Conservation (phyloP, 805 yeast genomes). For the Saturnispora galanensis region DNA sequence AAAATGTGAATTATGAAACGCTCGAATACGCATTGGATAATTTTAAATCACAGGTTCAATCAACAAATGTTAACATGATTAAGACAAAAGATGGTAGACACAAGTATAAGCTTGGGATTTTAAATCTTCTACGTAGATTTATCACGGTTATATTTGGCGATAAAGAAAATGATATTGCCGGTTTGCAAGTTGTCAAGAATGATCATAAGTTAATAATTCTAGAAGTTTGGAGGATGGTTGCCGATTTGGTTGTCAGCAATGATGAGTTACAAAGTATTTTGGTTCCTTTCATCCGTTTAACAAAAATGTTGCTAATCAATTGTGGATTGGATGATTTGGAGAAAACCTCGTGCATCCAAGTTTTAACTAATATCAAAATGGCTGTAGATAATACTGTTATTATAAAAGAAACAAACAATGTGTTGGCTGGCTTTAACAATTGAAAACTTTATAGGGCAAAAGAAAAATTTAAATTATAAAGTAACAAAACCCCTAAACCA, state of each 20-base stretch:
- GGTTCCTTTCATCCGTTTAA: constrained; percentile 32
- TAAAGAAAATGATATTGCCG: not conserved
- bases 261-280: constrained; percentile 45
- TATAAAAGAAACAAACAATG: constrained; percentile 25
- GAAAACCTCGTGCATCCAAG: constrained; percentile 37
- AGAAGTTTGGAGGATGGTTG: constrained; percentile 11
- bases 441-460: not conserved
- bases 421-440: constrained; percentile 2
- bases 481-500: not conserved
- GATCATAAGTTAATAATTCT: constrained; percentile 6
- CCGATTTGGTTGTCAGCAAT: constrained; percentile 12
- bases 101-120: constrained; percentile 22
- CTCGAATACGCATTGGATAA: constrained; percentile 3
- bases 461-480: not conserved
- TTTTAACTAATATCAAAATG: constrained; percentile 15
- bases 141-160: constrained; percentile 1
- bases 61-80: constrained; percentile 4
- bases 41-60: not conserved
- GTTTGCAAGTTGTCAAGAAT: not conserved
- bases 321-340: constrained; percentile 22
- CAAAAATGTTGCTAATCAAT: constrained; percentile 10
- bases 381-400: constrained; percentile 38
- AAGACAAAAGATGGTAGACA: constrained; percentile 10
- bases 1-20: not conserved
- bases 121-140: constrained; percentile 15